Conservation (phyloP, 768 basidiomycete species). For the Pulveroboletus frians region DNA sequence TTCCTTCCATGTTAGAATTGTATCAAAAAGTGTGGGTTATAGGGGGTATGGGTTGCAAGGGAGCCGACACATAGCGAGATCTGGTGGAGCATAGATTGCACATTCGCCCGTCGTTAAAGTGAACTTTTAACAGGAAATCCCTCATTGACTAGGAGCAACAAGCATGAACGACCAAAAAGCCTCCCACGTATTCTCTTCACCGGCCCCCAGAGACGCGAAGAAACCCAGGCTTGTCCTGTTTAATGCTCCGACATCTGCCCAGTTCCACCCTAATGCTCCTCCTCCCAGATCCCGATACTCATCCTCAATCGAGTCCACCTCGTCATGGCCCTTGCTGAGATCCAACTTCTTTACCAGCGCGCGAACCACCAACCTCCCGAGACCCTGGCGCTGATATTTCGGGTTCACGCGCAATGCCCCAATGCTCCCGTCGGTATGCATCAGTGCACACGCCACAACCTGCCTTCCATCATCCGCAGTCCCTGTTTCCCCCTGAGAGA, state of each 20-base stretch:
- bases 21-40: no score
- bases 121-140: no score
- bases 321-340: neutral
- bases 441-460: constrained; percentile 12
- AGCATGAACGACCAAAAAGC: no score
- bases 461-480: neutral
- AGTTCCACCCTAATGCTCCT: constrained; percentile 22
- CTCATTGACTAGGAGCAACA: no score
- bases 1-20: no score
- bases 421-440: constrained; percentile 21
- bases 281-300: constrained; percentile 14
- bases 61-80: no score
- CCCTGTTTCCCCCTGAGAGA: neutral
- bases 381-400: constrained; percentile 8
- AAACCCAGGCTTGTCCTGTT: constrained; percentile 8
- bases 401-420: constrained; percentile 11
- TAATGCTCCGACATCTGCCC: constrained; percentile 9
- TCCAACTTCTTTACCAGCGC: constrained; percentile 9
- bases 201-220: constrained; percentile 9
- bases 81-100: no score
- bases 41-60: no score
- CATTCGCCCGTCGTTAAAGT: no score
- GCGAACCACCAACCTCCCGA: constrained; percentile 9
- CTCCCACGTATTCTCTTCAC: constrained; percentile 2
- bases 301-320: neutral